These are phyloP conservation scores for Oryza rufipogon DNA, from an alignment of 176 grass and related monocot genomes.

Conservation along the genomic window DNA sequence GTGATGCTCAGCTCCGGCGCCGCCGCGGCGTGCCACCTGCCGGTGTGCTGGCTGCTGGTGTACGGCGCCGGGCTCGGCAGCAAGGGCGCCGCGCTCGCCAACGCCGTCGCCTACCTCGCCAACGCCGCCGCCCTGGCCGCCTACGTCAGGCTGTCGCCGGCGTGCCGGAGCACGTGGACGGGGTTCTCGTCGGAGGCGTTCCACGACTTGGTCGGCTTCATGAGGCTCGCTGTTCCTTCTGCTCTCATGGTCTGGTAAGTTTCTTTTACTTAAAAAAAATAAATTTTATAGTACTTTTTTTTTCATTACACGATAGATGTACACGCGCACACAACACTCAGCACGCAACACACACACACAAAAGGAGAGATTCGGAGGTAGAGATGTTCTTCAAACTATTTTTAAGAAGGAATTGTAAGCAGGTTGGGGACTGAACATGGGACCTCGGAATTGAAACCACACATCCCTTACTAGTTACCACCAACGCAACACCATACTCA, in stretches of 20 bases:
- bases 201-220: constrained; percentile 44
- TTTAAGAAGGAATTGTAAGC: too few relatives aligned
- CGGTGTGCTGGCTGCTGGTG: constrained; percentile 82
- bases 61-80: constrained; percentile 58
- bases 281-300: too few relatives aligned
- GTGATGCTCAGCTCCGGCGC: constrained; percentile 66
- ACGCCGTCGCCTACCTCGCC: constrained; percentile 54
- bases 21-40: constrained; percentile 58
- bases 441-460: too few relatives aligned
- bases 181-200: constrained; percentile 70
- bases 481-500: too few relatives aligned
- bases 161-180: constrained; percentile 58
- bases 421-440: too few relatives aligned
- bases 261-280: not conserved
- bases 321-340: too few relatives aligned
- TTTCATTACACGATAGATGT: too few relatives aligned
- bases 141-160: constrained; percentile 59
- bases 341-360: too few relatives aligned
- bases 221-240: constrained; percentile 75
- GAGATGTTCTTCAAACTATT: too few relatives aligned
- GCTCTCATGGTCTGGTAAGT: constrained; percentile 89
- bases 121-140: constrained; percentile 49
- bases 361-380: too few relatives aligned
- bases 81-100: constrained; percentile 71
- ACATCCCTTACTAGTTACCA: too few relatives aligned